Evolutionary conservation across 225 moss, liverwort and hornwort species (phyloP), one percentile per base, ranked within the genome.

Genomic region (Sphagnum contortum): DNA sequence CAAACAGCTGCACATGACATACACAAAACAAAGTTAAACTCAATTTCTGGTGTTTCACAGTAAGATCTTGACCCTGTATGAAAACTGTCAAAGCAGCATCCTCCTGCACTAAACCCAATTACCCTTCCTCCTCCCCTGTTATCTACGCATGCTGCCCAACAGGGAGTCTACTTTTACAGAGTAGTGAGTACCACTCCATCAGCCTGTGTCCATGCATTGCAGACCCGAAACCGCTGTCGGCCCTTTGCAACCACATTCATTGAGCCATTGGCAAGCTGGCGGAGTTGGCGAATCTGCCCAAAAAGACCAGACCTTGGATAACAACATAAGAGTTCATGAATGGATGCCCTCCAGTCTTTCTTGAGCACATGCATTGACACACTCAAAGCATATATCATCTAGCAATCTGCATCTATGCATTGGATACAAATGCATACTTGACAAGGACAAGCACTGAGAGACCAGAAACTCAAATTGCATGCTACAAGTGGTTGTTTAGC

Each of bases 181-280:
- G 4, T 54, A 13, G 57, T 2, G 69, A 29, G 29, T 88, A 94
- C 90, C 70, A 89, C 88, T 73, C 91, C 92, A 72, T 95, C 95
- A 76, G 88, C 78, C 77, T 89, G 89, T 65, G 80, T 95, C 95
- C 95, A 95, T 51, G 92, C 86, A 76, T 87, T 92, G 57, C 80
- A 72, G 63, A 92, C 77, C 63, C 86, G 92, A 67, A 95, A 95
- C 48, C 95, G 84, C 66, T 95, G 95, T 45, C 95, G 88, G 45
- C 95, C 95, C 70, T 84, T 89, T 3, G 95, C 83, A 63, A 92
- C 88, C 11, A 95, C 89, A 83, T 95, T 95, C 72, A 95, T 84
- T 9, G 95, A 92, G 55, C 95, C 95, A 87, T 95, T 92, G 48
- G 68, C 81, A 62, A 95, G 82, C 55, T 87, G 86, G n/a, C 89